phyloP scores from a whole-genome alignment of 2,329 filamentous ascomycete genomes.

The Trichoderma asperellum region DNA sequence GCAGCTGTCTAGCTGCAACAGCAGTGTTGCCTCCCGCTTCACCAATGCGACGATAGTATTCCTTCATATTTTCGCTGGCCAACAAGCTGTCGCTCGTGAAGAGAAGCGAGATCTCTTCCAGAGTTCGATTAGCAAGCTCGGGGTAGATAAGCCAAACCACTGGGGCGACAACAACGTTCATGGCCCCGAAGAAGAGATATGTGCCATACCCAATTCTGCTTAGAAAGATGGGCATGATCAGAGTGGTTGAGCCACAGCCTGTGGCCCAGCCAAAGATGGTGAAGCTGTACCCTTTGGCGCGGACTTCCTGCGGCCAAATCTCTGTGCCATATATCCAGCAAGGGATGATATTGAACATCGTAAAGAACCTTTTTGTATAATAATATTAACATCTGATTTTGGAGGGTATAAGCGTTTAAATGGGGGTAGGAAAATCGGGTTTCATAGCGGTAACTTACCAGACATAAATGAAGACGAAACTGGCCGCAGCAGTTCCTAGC shows the following conservation, averaged over 20 bases:
- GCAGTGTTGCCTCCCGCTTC: conserved; percentile 34
- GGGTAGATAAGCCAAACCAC: conserved; percentile 50
- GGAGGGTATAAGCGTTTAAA: background rate
- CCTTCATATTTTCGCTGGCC: conserved; percentile 51
- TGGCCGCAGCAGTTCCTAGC: conserved; percentile 34
- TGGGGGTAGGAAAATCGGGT: background rate
- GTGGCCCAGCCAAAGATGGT: conserved; percentile 63
- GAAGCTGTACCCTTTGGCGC: conserved; percentile 63
- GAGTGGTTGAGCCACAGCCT: conserved; percentile 57
- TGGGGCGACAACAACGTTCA: conserved; percentile 56
- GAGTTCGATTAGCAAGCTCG: conserved; percentile 28
- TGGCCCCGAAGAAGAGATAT: conserved; percentile 55
- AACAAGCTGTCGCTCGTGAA: conserved; percentile 52
- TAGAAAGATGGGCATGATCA: conserved; percentile 59
- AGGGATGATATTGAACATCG: conserved; percentile 43
- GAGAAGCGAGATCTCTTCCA: conserved; percentile 47
- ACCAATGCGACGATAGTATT: conserved; percentile 32
- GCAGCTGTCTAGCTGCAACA: conserved; percentile 31
- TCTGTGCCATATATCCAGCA: conserved; percentile 50
- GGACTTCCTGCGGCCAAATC: conserved; percentile 59
- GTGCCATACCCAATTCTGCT: conserved; percentile 50
- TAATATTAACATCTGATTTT: conserved; percentile 15
- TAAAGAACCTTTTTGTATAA: conserved; percentile 35
- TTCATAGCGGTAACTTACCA: conserved; percentile 30
- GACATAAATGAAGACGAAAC: conserved; percentile 36